Evolutionary conservation across 441 rosid genomes (phyloP).

Genomic region (Syzygium malaccense): DNA sequence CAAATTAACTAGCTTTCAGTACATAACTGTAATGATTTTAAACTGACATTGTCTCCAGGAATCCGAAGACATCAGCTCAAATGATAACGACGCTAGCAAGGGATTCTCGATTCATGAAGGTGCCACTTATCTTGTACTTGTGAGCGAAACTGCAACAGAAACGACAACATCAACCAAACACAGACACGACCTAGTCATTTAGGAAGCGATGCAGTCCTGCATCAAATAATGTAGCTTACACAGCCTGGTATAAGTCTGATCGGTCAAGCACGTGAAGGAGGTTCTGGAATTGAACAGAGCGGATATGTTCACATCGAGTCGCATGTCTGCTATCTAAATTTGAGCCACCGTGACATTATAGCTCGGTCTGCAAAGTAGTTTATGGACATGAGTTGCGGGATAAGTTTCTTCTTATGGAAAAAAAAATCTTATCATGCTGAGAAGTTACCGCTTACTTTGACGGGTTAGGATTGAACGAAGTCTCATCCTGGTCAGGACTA

Average conservation of each 20-base stretch:
- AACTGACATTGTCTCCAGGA: background rate
- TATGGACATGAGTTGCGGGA: background rate
- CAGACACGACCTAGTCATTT: background rate
- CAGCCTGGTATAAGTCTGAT: slow-evolving; percentile 38
- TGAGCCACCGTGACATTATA: slow-evolving; percentile 46
- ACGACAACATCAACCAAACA: background rate
- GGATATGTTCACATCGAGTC: slow-evolving; percentile 33
- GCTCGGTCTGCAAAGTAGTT: slow-evolving; percentile 36
- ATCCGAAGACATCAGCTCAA: slow-evolving; percentile 35
- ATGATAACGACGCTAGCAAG: slow-evolving; percentile 50
- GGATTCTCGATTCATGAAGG: slow-evolving; percentile 46
- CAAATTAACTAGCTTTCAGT: slow-evolving; percentile 4
- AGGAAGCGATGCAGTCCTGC: background rate
- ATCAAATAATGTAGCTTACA: slow-evolving; percentile 21
- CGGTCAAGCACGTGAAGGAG: slow-evolving; percentile 56
- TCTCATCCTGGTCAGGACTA: slow-evolving; percentile 55
- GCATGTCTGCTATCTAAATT: slow-evolving; percentile 41
- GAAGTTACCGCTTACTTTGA: slow-evolving; percentile 47
- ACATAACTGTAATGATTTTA: background rate
- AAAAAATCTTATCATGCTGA: background rate
- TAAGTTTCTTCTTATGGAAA: background rate
- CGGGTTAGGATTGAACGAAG: slow-evolving; percentile 49
- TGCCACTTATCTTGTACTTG: slow-evolving; percentile 41
- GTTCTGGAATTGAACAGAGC: slow-evolving; percentile 60
- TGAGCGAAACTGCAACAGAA: slow-evolving; percentile 42